Conservation (phyloP, 495 filamentous ascomycete species). For the Acidomyces sp. region DNA sequence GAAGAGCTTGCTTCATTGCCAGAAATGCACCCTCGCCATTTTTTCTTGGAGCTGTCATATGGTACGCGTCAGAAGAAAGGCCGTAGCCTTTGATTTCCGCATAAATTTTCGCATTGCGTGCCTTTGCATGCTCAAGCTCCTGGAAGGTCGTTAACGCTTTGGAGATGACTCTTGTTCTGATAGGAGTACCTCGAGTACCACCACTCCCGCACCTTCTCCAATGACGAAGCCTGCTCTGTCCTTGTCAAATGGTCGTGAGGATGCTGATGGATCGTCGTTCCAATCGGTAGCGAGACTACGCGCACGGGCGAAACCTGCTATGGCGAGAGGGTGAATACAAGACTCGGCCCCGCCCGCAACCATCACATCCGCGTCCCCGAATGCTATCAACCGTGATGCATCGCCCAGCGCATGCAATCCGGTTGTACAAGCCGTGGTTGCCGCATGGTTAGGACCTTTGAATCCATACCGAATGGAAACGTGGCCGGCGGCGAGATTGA, state of each 20-base stretch:
- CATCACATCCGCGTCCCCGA: slow-evolving; percentile 88
- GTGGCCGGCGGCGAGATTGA: slow-evolving; percentile 89
- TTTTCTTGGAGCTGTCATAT: slow-evolving; percentile 78
- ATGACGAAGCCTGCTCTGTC: slow-evolving; percentile 78
- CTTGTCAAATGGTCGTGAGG: slow-evolving; percentile 82
- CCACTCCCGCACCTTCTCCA: slow-evolving; percentile 76
- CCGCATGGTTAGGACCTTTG: slow-evolving; percentile 80
- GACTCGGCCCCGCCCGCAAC: slow-evolving; percentile 86
- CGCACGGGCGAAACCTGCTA: slow-evolving; percentile 81
- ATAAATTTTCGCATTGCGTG: slow-evolving; percentile 67
- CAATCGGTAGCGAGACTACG: slow-evolving; percentile 69
- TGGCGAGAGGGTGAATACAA: slow-evolving; percentile 86
- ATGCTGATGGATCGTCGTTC: slow-evolving; percentile 57
- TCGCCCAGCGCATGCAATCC: slow-evolving; percentile 91
- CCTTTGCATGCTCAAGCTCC: slow-evolving; percentile 77
- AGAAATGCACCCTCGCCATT: slow-evolving; percentile 68
- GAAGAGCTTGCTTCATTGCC: slow-evolving; percentile 75
- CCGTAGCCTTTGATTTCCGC: slow-evolving; percentile 86
- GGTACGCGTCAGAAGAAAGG: slow-evolving; percentile 72
- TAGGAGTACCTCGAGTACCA: slow-evolving; percentile 62
- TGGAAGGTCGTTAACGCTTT: slow-evolving; percentile 22
- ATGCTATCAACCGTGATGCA: slow-evolving; percentile 77
- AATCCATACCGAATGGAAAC: slow-evolving; percentile 89
- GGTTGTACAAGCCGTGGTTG: slow-evolving; percentile 88
- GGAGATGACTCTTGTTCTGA: background rate